Evolutionary conservation across 805 yeast species (phyloP).

Genomic region (Lachancea nothofagi): DNA sequence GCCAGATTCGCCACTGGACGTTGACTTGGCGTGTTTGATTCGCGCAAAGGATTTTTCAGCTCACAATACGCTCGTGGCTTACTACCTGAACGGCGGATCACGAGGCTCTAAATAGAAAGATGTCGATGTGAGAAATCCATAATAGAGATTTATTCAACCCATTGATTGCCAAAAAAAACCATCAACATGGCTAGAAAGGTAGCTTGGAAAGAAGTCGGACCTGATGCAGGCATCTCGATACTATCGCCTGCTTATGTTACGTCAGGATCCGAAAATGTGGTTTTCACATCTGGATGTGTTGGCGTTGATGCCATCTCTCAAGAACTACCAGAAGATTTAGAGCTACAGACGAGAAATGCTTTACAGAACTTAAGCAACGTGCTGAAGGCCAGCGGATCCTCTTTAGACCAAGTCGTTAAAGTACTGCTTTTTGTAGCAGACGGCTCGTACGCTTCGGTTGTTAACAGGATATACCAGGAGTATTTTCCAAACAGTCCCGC

Average conservation of each 20-base stretch:
- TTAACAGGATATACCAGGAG: constrained; percentile 44
- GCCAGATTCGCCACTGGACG: constrained; percentile 64
- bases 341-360: constrained; percentile 42
- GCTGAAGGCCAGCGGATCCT: constrained; percentile 41
- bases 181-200: constrained; percentile 6
- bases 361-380: constrained; percentile 39
- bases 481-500: constrained; percentile 47
- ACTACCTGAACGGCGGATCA: constrained; percentile 16
- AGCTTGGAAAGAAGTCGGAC: constrained; percentile 33
- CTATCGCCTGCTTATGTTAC: constrained; percentile 39
- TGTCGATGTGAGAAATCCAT: constrained; percentile 3
- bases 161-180: neutral
- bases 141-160: neutral
- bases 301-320: constrained; percentile 41
- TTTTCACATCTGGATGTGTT: constrained; percentile 46
- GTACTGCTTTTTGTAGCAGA: constrained; percentile 45
- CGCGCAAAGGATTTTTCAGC: constrained; percentile 44
- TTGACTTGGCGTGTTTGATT: constrained; percentile 60
- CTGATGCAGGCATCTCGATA: constrained; percentile 25
- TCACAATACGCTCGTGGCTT: constrained; percentile 38
- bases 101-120: constrained; percentile 2
- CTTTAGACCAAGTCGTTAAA: constrained; percentile 43
- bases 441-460: constrained; percentile 37
- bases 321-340: constrained; percentile 38
- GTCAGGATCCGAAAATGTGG: constrained; percentile 35